Conservation (phyloP, 1,284 basidiomycete genomes). For the Austroboletus novae-zelandiae region DNA sequence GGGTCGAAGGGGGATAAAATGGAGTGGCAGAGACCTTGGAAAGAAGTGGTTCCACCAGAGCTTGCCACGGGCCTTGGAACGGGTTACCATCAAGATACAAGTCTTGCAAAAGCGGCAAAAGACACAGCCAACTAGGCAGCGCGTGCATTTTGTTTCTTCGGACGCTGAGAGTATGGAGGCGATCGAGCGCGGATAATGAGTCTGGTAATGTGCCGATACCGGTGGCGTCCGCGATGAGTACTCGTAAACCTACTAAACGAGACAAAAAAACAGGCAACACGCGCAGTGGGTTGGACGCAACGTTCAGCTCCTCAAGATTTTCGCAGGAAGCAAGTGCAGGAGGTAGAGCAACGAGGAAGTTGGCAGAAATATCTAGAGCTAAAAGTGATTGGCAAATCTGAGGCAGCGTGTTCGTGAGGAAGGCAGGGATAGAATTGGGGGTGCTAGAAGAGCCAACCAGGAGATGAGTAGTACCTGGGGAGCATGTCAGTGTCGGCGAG, state of each 20-base stretch:
- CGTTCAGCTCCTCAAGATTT: constrained; percentile 89
- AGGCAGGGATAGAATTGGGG: constrained; percentile 71
- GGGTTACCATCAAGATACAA: constrained; percentile 92
- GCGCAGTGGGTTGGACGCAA: constrained; percentile 87
- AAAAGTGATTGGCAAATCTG: constrained; percentile 75
- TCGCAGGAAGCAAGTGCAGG: constrained; percentile 74
- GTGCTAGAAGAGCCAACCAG: constrained; percentile 76
- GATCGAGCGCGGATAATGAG: constrained; percentile 64
- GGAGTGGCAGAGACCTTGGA: constrained; percentile 60
- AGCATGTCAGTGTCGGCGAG: constrained; percentile 5
- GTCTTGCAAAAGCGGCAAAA: constrained; percentile 79
- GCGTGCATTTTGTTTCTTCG: constrained; percentile 85
- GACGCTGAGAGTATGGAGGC: constrained; percentile 84
- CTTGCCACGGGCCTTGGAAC: constrained; percentile 89
- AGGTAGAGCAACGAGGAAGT: constrained; percentile 81
- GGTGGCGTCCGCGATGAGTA: constrained; percentile 89
- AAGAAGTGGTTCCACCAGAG: constrained; percentile 79
- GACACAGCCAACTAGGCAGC: constrained; percentile 93
- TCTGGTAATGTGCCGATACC: constrained; percentile 74
- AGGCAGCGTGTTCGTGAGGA: constrained; percentile 68
- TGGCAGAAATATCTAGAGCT: constrained; percentile 87
- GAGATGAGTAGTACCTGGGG: constrained; percentile 83
- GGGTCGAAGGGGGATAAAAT: constrained; percentile 65
- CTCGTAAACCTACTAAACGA: constrained; percentile 73
- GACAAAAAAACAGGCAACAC: constrained; percentile 82